Base-by-base conservation (phyloP, 768 basidiomycete genomes). In the Astraeus odoratus region DNA sequence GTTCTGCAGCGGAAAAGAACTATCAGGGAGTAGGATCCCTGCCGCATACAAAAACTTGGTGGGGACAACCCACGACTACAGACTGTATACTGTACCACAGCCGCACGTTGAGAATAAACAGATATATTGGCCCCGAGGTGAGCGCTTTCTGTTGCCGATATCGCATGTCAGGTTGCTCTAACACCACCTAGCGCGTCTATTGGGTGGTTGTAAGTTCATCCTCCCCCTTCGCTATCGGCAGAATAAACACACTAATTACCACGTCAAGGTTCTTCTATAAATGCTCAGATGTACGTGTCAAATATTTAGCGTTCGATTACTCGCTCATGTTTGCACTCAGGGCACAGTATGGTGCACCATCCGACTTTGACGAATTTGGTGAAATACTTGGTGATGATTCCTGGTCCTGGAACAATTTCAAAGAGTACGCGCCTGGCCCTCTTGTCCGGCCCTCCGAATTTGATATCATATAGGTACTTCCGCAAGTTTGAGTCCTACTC, bases 161-260 rank as follows among this genome's bases (percentile, higher is more conserved):
- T 4, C 23, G 12, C 26, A 39, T 9, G 25, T 44, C 49, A 26
- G 8, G 19, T 37, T 25, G 27, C 33, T 30, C 37, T 30, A 9
- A 18, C 29, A 15, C 8, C 20, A 18, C 34, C 7, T 3, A 85
- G 83, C 65, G 1, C 84, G 78, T 55, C 67, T 87, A 57, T 71
- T 88, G 5, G 85, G 85, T 19, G 85, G 85, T 56, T 87, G 85
- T 81, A 55, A 60, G 79, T n/a, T n/a, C n/a, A n/a, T n/a, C 68
- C 9, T 20, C 29, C n/a, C 19, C 23, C 5, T 48, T 29, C 41
- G 4, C 33, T 3, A 43, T 44, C 15, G 16, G 3, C 18, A 30
- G 22, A 29, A 30, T 39, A 10, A 23, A 39, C 36, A 3, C 36
- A 9, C 39, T 5, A 43, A 29, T 13, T 15, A 23, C 16, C 10